Evolutionary conservation across 495 filamentous ascomycete species (phyloP).

Genomic region (Lophium mytilinum): DNA sequence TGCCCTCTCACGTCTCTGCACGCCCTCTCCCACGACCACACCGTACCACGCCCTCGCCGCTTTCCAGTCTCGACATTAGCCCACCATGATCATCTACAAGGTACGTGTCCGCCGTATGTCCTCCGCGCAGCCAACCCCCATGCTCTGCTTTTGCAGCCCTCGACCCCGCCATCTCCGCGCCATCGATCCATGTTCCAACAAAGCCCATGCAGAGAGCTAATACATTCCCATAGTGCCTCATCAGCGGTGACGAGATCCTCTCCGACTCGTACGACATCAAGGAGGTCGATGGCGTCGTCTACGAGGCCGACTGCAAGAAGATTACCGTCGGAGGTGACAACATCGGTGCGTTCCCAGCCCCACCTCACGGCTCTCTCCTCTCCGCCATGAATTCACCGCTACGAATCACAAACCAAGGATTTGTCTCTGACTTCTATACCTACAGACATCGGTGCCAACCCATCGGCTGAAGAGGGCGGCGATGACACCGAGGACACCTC

Average conservation of each 20-base stretch:
- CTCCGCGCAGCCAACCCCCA: neutral
- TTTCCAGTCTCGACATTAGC: constrained; percentile 12
- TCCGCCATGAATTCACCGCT: too few relatives aligned
- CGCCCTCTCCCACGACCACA: neutral
- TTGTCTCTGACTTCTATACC: neutral
- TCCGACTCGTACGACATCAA: constrained; percentile 82
- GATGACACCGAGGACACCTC: constrained; percentile 60
- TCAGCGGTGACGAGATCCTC: constrained; percentile 90
- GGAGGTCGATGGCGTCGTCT: constrained; percentile 66
- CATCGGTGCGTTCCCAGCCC: constrained; percentile 49
- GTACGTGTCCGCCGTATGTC: constrained; percentile 39
- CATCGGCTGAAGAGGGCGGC: constrained; percentile 83
- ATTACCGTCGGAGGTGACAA: constrained; percentile 67
- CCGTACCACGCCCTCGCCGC: neutral
- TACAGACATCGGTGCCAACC: constrained; percentile 87
- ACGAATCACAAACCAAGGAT: neutral
- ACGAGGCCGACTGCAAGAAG: constrained; percentile 85
- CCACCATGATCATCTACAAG: constrained; percentile 86
- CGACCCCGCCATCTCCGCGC: neutral
- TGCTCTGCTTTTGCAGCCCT: neutral
- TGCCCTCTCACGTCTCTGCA: neutral
- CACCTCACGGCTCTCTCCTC: neutral
- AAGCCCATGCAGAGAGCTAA: constrained; percentile 1
- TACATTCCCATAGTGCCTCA: constrained; percentile 57
- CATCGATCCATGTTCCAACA: neutral